phyloP scores from a whole-genome alignment of 2,329 filamentous ascomycete genomes.

The Paraphaeosphaeria sporulosa region DNA sequence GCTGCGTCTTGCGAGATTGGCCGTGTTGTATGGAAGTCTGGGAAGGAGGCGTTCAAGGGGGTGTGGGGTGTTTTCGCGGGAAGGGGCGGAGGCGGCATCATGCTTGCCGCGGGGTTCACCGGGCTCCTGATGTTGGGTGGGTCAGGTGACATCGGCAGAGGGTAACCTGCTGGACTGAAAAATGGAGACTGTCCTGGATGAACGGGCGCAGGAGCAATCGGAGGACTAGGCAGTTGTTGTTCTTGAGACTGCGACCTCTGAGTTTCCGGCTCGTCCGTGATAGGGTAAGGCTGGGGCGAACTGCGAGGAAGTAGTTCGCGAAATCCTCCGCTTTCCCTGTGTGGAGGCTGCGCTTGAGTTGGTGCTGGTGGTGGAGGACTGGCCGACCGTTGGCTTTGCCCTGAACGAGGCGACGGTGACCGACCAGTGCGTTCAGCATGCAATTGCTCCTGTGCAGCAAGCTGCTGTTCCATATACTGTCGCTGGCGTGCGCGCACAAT shows the following conservation, averaged over 20 bases:
- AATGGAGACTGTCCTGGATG: slow-evolving; percentile 27
- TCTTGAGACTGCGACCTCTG: slow-evolving; percentile 10
- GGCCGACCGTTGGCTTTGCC: slow-evolving; percentile 31
- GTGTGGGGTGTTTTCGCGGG: slow-evolving; percentile 33
- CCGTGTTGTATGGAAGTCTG: slow-evolving; percentile 16
- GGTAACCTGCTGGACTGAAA: slow-evolving; percentile 31
- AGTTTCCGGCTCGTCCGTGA: slow-evolving; percentile 19
- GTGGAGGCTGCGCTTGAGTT: slow-evolving; percentile 14
- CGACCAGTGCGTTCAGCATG: slow-evolving; percentile 39
- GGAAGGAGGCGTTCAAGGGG: slow-evolving; percentile 25
- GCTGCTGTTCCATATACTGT: slow-evolving; percentile 45
- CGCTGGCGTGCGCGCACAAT: slow-evolving; percentile 46
- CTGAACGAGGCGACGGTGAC: slow-evolving; percentile 41
- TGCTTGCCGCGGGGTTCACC: slow-evolving; percentile 27
- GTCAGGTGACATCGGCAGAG: slow-evolving; percentile 36
- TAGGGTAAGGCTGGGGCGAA: slow-evolving; percentile 37
- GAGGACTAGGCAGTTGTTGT: slow-evolving; percentile 24
- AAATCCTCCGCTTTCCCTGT: slow-evolving; percentile 36
- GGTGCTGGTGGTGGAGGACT: slow-evolving; percentile 23
- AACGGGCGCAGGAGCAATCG: slow-evolving; percentile 28
- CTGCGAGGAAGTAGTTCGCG: slow-evolving; percentile 44
- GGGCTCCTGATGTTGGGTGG: slow-evolving; percentile 27
- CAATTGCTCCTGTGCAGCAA: slow-evolving; percentile 41
- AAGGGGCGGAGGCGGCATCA: slow-evolving; percentile 32
- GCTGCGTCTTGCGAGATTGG: slow-evolving; percentile 20